A percentile compares a stretch with the other conserved stretches of the same genome.
Evolutionary conservation across 495 filamentous ascomycete species (phyloP).

Genomic region (Viridothelium virens): DNA sequence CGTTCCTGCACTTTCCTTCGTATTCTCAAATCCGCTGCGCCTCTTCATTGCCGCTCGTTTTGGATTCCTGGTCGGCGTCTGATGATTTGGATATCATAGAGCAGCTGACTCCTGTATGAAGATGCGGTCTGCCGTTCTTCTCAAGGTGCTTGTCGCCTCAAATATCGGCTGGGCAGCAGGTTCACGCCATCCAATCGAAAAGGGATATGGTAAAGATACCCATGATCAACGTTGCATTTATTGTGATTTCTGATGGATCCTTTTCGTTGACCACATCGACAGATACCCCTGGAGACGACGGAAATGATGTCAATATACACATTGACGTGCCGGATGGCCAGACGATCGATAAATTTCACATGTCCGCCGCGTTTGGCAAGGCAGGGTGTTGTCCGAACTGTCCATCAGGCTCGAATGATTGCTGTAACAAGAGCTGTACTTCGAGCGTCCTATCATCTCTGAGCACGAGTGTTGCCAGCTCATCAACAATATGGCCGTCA

Average conservation of each 20-base stretch:
- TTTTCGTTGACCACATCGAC: background rate
- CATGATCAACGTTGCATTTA: background rate
- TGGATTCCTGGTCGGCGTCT: background rate
- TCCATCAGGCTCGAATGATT: background rate
- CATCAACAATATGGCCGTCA: background rate
- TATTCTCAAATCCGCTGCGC: background rate
- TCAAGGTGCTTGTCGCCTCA: slow-evolving; percentile 1
- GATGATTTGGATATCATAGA: background rate
- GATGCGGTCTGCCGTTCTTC: background rate
- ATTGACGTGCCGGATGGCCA: slow-evolving; percentile 4
- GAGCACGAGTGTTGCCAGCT: background rate
- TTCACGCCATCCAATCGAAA: background rate
- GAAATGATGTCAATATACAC: slow-evolving; percentile 3
- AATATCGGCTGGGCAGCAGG: background rate
- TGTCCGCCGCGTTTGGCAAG: slow-evolving; percentile 1
- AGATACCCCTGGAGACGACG: slow-evolving; percentile 8
- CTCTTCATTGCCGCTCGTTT: slow-evolving; percentile 4
- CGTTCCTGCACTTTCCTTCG: background rate
- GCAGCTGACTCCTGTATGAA: background rate
- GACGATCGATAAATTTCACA: background rate
- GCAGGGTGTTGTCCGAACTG: slow-evolving; percentile 2
- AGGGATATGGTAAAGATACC: slow-evolving; percentile 8
- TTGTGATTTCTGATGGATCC: background rate
- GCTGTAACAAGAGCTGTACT: background rate
- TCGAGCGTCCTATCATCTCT: background rate